Evolutionary conservation across 2,329 filamentous ascomycete genomes (phyloP), one percentile per base, ranked within the genome.

Genomic region (Penicillium rolfsii): DNA sequence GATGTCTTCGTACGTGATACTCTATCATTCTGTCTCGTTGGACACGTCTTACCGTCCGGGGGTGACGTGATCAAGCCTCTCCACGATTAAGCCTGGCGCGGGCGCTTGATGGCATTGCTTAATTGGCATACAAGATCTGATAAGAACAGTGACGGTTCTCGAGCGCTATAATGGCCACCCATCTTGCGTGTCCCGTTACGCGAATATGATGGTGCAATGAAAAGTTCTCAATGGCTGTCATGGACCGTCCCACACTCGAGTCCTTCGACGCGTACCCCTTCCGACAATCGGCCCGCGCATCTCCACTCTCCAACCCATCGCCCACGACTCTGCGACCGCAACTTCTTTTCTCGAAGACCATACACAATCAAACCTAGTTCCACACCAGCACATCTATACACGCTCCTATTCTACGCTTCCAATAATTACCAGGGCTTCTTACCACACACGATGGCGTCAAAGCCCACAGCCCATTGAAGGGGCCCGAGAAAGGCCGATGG

Each of bases 401-500:
- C 40, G 40, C 40, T 19, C 19, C n/a, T 7, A 8, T n/a, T 28
- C 2, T 7, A 48, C 7, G 11, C 24, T 7, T 30, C 28, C 24
- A 9, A 14, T 7, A 22, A 22, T 22, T 22, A 19, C 2, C 8
- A 9, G 22, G 9, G 24, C n/a, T 48, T 43, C 43, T 36, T 1
- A 19, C 75, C 74, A 64, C 85, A 73, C 9, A 67, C 75, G 59
- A 86, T 73, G 16, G 82, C 83, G 70, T 85, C 83, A 9, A 80
- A 71, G 1, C 79, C 71, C 46, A 85, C 67, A 1, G 67, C 70
- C 68, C 67, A 74, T 11, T 69, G 52, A 26, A 85, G 70, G 0
- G 4, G 81, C 78, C 61, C 26, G 16, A 14, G 7, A 48, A 30
- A 5, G 16, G 45, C 45, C 84, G 82, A 64, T 80, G 8, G 8